Evolutionary conservation across 75 land plant species (phyloP).

Genomic region (Pinus albicaulis): DNA sequence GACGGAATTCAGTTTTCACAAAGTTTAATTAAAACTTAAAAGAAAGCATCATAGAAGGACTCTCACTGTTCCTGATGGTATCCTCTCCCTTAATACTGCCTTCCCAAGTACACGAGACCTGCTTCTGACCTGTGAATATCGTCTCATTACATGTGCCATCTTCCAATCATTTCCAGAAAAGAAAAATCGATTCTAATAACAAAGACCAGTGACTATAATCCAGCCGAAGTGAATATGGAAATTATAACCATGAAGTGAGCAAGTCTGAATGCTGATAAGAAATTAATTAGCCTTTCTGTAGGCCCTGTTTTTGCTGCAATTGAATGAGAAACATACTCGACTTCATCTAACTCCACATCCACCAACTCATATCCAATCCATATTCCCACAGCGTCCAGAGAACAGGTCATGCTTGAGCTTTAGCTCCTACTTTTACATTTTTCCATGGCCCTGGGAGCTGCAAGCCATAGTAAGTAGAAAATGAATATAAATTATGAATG

Average conservation of each 20-base stretch:
- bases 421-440: conserved; percentile 14
- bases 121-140: conserved; percentile 9
- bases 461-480: not conserved
- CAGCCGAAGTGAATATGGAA: not conserved
- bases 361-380: not conserved
- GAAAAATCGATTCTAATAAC: not conserved
- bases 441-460: conserved; percentile 18
- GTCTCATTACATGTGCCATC: not conserved
- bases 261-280: not conserved
- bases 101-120: conserved; percentile 4
- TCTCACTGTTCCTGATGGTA: not conserved
- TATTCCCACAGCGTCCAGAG: conserved; percentile 4
- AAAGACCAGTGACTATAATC: not conserved
- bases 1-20: not conserved
- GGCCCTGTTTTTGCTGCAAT: not conserved
- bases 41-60: not conserved
- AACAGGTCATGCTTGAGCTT: conserved; percentile 9
- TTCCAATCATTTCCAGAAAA: conserved; percentile 2
- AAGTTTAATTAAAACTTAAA: conserved; percentile 5
- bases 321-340: not conserved
- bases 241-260: not conserved
- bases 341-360: conserved; percentile 2
- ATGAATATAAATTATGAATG: not conserved
- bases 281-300: not conserved
- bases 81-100: not conserved